phyloP scores from a whole-genome alignment of 1,284 basidiomycete species.

The Vanrija sp. region DNA sequence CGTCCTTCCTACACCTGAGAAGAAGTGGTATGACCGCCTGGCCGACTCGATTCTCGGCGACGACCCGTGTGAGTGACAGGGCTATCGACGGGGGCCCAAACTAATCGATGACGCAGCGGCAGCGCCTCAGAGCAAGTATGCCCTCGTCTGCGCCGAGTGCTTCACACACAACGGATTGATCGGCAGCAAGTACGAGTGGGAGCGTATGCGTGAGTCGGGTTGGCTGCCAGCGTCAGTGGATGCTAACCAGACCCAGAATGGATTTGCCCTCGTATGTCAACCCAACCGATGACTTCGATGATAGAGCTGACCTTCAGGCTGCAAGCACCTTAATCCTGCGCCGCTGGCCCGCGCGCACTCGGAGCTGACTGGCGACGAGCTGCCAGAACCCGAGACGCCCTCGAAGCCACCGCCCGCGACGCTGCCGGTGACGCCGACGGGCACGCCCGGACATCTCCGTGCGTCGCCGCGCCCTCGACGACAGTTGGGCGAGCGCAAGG shows the following conservation, averaged over 20 bases:
- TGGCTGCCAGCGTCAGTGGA: too few species aligned
- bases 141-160: slow-evolving; percentile 89
- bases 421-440: background rate
- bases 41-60: slow-evolving; percentile 83
- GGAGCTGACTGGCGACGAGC: background rate
- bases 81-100: slow-evolving; percentile 38
- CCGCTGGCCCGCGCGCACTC: slow-evolving; percentile 28
- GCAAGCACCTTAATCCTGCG: slow-evolving; percentile 45
- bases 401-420: slow-evolving; percentile 9
- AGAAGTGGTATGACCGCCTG: slow-evolving; percentile 82
- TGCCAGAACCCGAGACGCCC: slow-evolving; percentile 9
- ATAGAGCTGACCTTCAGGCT: slow-evolving; percentile 21
- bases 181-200: slow-evolving; percentile 75
- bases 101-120: slow-evolving; percentile 31
- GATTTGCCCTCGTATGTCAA: slow-evolving; percentile 37
- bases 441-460: slow-evolving; percentile 9
- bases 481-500: slow-evolving; percentile 19
- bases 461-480: slow-evolving; percentile 24
- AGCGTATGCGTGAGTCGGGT: slow-evolving; percentile 72
- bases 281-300: too few species aligned
- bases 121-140: slow-evolving; percentile 62
- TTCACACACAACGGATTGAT: slow-evolving; percentile 93
- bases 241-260: slow-evolving; percentile 30
- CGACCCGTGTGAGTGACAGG: slow-evolving; percentile 59
- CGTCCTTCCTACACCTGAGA: slow-evolving; percentile 59